phyloP scores from a whole-genome alignment of 805 yeast species.

The Myxozyma lipomycoides region DNA sequence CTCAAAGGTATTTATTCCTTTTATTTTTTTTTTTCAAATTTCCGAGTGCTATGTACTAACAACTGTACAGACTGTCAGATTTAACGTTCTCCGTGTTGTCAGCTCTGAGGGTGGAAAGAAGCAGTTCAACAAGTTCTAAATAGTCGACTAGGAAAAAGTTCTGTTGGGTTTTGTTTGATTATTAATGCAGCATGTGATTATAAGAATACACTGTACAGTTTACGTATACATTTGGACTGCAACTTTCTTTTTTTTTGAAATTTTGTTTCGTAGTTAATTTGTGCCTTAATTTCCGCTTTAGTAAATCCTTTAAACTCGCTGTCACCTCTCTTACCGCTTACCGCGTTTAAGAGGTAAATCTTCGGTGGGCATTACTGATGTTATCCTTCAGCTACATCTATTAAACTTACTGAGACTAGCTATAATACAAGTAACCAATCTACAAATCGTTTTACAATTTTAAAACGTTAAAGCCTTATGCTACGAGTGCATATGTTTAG shows the following conservation, averaged over 20 bases:
- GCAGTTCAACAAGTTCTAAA: conserved; percentile 93
- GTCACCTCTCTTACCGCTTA: too few relatives aligned
- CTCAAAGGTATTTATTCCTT: conserved; percentile 64
- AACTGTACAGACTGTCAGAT: conserved; percentile 85
- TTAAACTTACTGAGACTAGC: too few relatives aligned
- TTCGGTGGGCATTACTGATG: too few relatives aligned
- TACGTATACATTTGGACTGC: background rate
- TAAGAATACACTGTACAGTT: conserved; percentile 16
- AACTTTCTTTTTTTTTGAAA: background rate
- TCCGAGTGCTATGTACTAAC: conserved; percentile 30
- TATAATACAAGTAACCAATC: too few relatives aligned
- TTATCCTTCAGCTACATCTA: too few relatives aligned
- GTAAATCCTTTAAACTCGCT: too few relatives aligned
- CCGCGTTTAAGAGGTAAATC: too few relatives aligned
- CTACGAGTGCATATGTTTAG: too few relatives aligned
- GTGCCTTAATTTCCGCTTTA: background rate
- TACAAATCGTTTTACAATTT: too few relatives aligned
- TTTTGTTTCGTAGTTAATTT: background rate
- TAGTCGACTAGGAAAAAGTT: conserved; percentile 12
- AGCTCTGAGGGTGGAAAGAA: conserved; percentile 79
- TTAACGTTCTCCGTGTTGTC: conserved; percentile 94
- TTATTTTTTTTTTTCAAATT: background rate
- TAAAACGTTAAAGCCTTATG: too few relatives aligned
- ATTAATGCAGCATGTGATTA: conserved; percentile 16
- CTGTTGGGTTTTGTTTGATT: conserved; percentile 18